Evolutionary conservation across 805 yeast species (phyloP), one percentile per base, ranked within the genome.

Genomic region (Cyberlindnera nakhonratchasimensis): DNA sequence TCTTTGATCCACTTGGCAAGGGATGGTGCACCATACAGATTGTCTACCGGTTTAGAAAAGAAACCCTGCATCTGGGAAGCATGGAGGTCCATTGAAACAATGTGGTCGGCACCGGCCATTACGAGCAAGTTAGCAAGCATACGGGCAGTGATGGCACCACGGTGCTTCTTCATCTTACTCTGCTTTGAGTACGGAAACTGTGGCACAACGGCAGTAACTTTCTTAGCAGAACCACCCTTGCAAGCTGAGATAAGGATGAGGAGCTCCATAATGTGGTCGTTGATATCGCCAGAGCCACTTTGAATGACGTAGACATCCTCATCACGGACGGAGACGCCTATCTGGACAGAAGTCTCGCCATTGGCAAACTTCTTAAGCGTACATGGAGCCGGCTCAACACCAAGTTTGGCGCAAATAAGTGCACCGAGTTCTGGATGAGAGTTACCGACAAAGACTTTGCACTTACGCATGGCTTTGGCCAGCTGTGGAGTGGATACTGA

Each of bases 21-120:
- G 30, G 96, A 86, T 37, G 99, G 99, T 3, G 96, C 96, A 21
- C 97, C 97, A 58, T 88, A 89, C 46, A 93, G 70, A 64, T 93
- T 93, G 65, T 93, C 99, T 21, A 93, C 99, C 0, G 99, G 99
- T 56, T 89, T 90, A 25, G 95, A 77, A 71, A 93, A 93, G 62
- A 93, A 93, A 12, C 99, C 99, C 70, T 93, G 99, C 99, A 93
- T 93, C 67, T 93, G 99, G 26, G 96, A 82, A 21, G 99, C 99
- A 54, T 79, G 82, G 52, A 93, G 71, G 61, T 93, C 99, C 97
- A 93, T 90, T 3, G 96, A 87, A 29, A 93, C 91, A 44, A 93
- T 95, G 65, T 93, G 99, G 66, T 93, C 98, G 20, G 98, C 99
- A 54, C 99, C 99, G 4, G 99, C 98, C 95, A 93, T 95, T 44